phyloP scores from a whole-genome alignment of 768 basidiomycete genomes.

The Rhodotorula babjevae region DNA sequence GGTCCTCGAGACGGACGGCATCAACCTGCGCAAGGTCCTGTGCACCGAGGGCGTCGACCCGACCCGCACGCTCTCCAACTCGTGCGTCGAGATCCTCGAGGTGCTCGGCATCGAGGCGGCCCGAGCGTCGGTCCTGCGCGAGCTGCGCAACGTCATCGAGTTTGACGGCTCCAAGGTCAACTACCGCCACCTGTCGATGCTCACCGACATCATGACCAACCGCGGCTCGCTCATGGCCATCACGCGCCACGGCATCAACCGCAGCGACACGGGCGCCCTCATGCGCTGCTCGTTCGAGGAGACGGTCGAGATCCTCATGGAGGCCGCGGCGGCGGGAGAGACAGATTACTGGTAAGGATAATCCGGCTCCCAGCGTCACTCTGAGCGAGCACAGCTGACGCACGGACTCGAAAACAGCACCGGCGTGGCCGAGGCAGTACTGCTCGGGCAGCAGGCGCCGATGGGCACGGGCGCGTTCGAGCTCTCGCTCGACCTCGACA shows the following conservation, averaged over 20 bases:
- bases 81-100: slow-evolving; percentile 87
- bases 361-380: too few species aligned
- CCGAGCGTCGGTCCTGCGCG: slow-evolving; percentile 86
- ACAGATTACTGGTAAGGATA: slow-evolving; percentile 99
- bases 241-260: slow-evolving; percentile 98
- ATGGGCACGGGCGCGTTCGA: slow-evolving; percentile 89
- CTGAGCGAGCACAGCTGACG: too few species aligned
- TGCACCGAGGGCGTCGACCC: slow-evolving; percentile 93
- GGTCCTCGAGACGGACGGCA: slow-evolving; percentile 95
- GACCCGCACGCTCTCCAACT: slow-evolving; percentile 90
- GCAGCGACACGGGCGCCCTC: slow-evolving; percentile 95
- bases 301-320: slow-evolving; percentile 98
- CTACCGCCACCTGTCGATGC: slow-evolving; percentile 90
- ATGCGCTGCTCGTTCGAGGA: slow-evolving; percentile 99
- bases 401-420: too few species aligned
- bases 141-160: slow-evolving; percentile 91
- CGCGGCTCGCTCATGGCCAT: slow-evolving; percentile 92
- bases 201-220: slow-evolving; percentile 97
- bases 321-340: slow-evolving; percentile 95
- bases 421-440: slow-evolving; percentile 96
- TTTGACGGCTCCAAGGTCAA: slow-evolving; percentile 99
- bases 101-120: slow-evolving; percentile 97
- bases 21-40: slow-evolving; percentile 93
- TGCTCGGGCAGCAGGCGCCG: slow-evolving; percentile 99
- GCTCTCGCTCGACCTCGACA: slow-evolving; percentile 90